These are phyloP conservation scores for Microdochium paspali DNA, from an alignment of 2,329 filamentous ascomycete species.

Conservation along the genomic window DNA sequence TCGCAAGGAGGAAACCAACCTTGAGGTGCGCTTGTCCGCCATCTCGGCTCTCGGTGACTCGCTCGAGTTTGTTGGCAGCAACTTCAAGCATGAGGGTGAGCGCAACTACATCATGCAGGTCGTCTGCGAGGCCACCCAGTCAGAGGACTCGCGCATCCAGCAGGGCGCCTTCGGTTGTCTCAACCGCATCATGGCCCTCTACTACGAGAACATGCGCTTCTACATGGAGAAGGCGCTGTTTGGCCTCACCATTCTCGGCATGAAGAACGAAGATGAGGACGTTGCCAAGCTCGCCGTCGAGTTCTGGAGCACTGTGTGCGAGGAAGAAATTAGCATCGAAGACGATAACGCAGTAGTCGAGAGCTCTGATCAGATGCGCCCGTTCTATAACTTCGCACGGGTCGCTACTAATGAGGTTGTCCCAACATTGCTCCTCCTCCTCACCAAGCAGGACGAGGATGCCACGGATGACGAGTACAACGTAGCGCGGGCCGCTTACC, in stretches of 20 bases:
- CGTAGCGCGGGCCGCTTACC: conserved; percentile 86
- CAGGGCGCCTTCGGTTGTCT: conserved; percentile 94
- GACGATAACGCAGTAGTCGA: conserved; percentile 87
- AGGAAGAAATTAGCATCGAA: conserved; percentile 96
- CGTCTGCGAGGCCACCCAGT: conserved; percentile 96
- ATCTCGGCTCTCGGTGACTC: conserved; percentile 93
- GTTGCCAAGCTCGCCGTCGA: conserved; percentile 96
- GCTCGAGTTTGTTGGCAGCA: conserved; percentile 93
- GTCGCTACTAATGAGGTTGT: conserved; percentile 92
- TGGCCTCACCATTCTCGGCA: conserved; percentile 91
- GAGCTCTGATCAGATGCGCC: conserved; percentile 73
- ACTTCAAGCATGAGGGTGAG: conserved; percentile 98
- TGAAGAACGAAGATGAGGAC: conserved; percentile 97
- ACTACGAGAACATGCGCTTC: conserved; percentile 99
- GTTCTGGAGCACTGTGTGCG: conserved; percentile 99
- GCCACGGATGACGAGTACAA: conserved; percentile 97
- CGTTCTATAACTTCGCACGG: conserved; percentile 91
- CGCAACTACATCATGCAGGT: conserved; percentile 99
- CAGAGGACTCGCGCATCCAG: conserved; percentile 82
- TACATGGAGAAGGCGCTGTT: conserved; percentile 99
- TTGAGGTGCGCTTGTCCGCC: conserved; percentile 83
- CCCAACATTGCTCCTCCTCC: conserved; percentile 76
- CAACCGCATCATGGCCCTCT: conserved; percentile 96
- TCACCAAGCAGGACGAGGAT: conserved; percentile 97
- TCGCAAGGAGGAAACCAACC: conserved; percentile 88